Evolutionary conservation across 441 rosid species (phyloP), one percentile per base, ranked within the genome.

Genomic region (Syzygium malaccense): DNA sequence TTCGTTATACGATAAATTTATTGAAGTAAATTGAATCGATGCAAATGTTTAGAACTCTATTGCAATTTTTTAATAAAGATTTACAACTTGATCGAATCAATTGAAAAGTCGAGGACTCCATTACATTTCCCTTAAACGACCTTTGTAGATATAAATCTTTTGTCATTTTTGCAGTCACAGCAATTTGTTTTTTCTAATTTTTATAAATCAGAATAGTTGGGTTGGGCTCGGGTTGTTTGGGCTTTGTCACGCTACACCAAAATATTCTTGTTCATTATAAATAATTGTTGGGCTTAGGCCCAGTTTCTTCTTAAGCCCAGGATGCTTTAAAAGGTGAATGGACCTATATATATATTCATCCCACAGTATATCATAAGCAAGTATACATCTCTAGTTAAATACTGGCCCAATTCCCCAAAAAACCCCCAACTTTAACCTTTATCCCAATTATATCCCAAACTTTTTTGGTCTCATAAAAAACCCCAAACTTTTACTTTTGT

Each of bases 291-390:
- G n/a, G 83, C 9, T 71, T 20, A 4, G 3, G 80, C 28, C 48
- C 49, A 71, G 15, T 8, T 19, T 33, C 80, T 71, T 37, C 80
- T 33, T 71, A 71, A 71, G 15, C 49, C 28, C 80, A 10, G 0
- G 49, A 37, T 20, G 8, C 5, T 20, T 20, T 19, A 20, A 71
- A 71, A 17, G 28, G 48, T 45, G 1, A 20, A 71, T 0, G 8
- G 28, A 71, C 12, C 80, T 37, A 37, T 23, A 12, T 12, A 6
- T 20, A 37, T 23, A 37, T 71, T 68, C 26, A 1, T 41, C 51
- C 8, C 28, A 0, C 1, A 28, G 7, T 68, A 18, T 0, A 68
- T 17, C 25, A 66, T 32, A 68, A 68, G 14, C 20, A 66, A 66
- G 78, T 32, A 32, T 11, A 33, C 78, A 2, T 64, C 37, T 32